phyloP scores from a whole-genome alignment of 2,329 filamentous ascomycete genomes.

The Penicillium rolfsii region DNA sequence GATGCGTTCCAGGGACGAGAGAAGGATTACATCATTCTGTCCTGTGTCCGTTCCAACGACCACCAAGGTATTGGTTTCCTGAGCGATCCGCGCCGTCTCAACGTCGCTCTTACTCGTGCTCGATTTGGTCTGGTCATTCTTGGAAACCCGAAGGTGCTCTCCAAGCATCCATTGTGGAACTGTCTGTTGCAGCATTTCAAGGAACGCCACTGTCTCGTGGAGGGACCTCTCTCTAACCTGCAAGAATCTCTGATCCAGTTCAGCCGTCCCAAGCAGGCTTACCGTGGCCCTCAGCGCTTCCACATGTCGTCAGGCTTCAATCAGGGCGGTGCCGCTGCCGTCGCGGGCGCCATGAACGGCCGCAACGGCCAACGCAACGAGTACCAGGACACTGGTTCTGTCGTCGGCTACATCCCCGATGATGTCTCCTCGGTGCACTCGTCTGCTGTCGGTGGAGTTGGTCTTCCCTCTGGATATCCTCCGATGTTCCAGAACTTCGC shows the following conservation, averaged over 20 bases:
- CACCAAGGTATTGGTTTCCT: conserved; percentile 99
- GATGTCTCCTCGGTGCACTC: conserved; percentile 96
- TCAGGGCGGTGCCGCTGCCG: conserved; percentile 61
- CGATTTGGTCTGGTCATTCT: conserved; percentile 97
- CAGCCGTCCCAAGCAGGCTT: conserved; percentile 87
- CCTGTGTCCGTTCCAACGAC: conserved; percentile 97
- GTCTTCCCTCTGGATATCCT: conserved; percentile 81
- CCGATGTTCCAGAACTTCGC: conserved; percentile 95
- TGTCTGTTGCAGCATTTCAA: conserved; percentile 95
- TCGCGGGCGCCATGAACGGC: conserved; percentile 56
- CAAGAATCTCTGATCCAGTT: conserved; percentile 95
- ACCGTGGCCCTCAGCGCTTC: conserved; percentile 84
- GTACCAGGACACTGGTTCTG: conserved; percentile 77
- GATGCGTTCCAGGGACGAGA: conserved; percentile 98
- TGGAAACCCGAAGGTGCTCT: conserved; percentile 94
- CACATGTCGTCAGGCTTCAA: conserved; percentile 70
- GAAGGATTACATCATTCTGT: conserved; percentile 98
- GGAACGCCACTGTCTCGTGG: conserved; percentile 91
- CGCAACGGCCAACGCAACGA: conserved; percentile 56
- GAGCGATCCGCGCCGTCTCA: conserved; percentile 94
- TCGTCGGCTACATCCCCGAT: conserved; percentile 93
- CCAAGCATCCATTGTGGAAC: conserved; percentile 98
- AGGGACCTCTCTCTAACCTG: conserved; percentile 93
- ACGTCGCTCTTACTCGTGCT: conserved; percentile 93
- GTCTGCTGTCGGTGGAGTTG: conserved; percentile 82